Percentiles rank a stretch among this genome's conserved stretches.
phyloP scores from a whole-genome alignment of 495 filamentous ascomycete genomes.

The Trichoderma erinaceum region DNA sequence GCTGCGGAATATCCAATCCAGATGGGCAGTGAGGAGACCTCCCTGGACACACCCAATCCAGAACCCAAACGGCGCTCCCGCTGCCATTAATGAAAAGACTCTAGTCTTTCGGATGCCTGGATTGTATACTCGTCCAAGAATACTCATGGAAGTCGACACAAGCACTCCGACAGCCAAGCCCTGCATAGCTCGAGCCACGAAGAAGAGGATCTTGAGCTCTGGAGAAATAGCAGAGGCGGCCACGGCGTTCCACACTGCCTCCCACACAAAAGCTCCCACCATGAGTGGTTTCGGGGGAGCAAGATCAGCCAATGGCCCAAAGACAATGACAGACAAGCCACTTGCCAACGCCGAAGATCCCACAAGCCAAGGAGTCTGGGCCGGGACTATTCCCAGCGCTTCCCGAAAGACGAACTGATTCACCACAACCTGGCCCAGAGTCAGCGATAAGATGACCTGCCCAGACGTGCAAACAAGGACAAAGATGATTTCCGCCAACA shows the following conservation, averaged over 20 bases:
- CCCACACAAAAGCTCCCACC: conserved; percentile 41
- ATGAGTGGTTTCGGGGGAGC: conserved; percentile 37
- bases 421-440: conserved; percentile 38
- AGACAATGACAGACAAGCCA: conserved; percentile 40
- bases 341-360: conserved; percentile 38
- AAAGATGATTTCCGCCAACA: conserved; percentile 36
- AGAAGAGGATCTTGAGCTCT: conserved; percentile 43
- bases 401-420: conserved; percentile 31
- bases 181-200: conserved; percentile 48
- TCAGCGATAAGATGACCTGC: conserved; percentile 42
- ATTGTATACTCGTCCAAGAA: conserved; percentile 49
- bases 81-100: conserved; percentile 56
- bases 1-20: conserved; percentile 43
- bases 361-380: conserved; percentile 39
- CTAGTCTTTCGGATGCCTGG: conserved; percentile 52
- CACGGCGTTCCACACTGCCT: conserved; percentile 39
- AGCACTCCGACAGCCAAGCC: conserved; percentile 54
- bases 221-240: conserved; percentile 34
- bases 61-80: conserved; percentile 49
- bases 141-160: conserved; percentile 53
- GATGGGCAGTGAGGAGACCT: conserved; percentile 40
- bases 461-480: conserved; percentile 41
- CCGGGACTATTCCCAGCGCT: conserved; percentile 34
- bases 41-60: conserved; percentile 27
- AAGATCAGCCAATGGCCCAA: conserved; percentile 40